Evolutionary conservation across 2,329 filamentous ascomycete genomes (phyloP).

Genomic region (Hirsutella rhossiliensis): DNA sequence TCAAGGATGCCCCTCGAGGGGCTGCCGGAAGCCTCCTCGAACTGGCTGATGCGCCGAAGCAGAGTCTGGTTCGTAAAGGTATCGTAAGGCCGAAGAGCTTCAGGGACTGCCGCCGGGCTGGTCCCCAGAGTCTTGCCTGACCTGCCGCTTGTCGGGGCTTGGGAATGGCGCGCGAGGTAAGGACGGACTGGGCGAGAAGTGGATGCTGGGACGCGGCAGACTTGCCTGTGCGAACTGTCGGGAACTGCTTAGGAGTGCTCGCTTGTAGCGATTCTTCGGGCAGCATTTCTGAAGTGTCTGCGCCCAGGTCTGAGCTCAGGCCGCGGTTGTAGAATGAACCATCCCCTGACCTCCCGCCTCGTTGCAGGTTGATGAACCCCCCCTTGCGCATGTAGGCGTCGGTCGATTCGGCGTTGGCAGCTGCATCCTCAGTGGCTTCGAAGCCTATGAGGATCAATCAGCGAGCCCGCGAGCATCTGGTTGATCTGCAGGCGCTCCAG

Average conservation of each 20-base stretch:
- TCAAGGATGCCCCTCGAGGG: slow-evolving; percentile 19
- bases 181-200: slow-evolving; percentile 22
- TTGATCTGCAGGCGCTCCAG: slow-evolving; percentile 45
- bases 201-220: slow-evolving; percentile 15
- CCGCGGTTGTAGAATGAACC: slow-evolving; percentile 60
- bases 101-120: slow-evolving; percentile 51
- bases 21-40: slow-evolving; percentile 50
- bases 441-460: slow-evolving; percentile 18
- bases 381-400: slow-evolving; percentile 55
- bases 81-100: slow-evolving; percentile 91
- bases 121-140: slow-evolving; percentile 5
- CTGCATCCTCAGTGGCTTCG: slow-evolving; percentile 22
- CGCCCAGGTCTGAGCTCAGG: slow-evolving; percentile 52
- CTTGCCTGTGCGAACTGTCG: slow-evolving; percentile 32
- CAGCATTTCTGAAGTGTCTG: slow-evolving; percentile 50
- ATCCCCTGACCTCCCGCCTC: slow-evolving; percentile 59
- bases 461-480: slow-evolving; percentile 34
- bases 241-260: slow-evolving; percentile 54
- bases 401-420: slow-evolving; percentile 41
- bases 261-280: slow-evolving; percentile 54
- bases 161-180: slow-evolving; percentile 43
- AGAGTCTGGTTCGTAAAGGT: slow-evolving; percentile 89
- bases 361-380: slow-evolving; percentile 55
- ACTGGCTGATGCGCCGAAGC: slow-evolving; percentile 75
- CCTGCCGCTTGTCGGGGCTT: slow-evolving; percentile 45